These are phyloP conservation scores for Kokia cookei DNA, from an alignment of 441 rosid genomes.

Conservation along the genomic window DNA sequence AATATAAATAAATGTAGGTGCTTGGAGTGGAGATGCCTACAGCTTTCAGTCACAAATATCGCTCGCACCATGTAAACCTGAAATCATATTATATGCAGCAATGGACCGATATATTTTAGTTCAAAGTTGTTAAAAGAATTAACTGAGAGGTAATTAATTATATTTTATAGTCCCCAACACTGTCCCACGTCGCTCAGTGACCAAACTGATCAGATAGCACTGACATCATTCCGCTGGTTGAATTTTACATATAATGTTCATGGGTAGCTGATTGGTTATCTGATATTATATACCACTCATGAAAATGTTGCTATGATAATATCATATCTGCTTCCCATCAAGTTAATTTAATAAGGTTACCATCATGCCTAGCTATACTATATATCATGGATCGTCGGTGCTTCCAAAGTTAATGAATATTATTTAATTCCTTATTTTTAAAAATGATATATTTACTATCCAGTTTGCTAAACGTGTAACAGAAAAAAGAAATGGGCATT, in stretches of 20 bases:
- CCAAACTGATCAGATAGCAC: too few species aligned
- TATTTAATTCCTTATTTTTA: too few species aligned
- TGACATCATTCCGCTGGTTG: too few species aligned
- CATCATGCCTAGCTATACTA: too few species aligned
- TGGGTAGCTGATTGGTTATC: background rate
- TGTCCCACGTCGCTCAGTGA: too few species aligned
- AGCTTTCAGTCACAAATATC: background rate
- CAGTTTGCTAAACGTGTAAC: too few species aligned
- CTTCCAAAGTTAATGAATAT: background rate
- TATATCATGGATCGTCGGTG: background rate
- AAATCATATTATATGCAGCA: background rate
- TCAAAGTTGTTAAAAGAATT: too few species aligned
- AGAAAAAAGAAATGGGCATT: too few species aligned
- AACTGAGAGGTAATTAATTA: too few species aligned
- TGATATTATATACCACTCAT: background rate
- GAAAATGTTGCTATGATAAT: background rate
- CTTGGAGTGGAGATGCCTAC: conserved; percentile 1
- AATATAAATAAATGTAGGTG: background rate
- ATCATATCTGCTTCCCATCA: background rate
- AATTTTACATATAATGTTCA: too few species aligned
- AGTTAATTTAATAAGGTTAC: background rate
- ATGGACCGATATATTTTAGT: too few species aligned
- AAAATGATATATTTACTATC: background rate
- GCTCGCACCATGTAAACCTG: background rate
- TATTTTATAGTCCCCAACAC: too few species aligned